Evolutionary conservation across 441 rosid genomes (phyloP), one percentile per base, ranked within the genome.

Genomic region (Macaranga tanarius): DNA sequence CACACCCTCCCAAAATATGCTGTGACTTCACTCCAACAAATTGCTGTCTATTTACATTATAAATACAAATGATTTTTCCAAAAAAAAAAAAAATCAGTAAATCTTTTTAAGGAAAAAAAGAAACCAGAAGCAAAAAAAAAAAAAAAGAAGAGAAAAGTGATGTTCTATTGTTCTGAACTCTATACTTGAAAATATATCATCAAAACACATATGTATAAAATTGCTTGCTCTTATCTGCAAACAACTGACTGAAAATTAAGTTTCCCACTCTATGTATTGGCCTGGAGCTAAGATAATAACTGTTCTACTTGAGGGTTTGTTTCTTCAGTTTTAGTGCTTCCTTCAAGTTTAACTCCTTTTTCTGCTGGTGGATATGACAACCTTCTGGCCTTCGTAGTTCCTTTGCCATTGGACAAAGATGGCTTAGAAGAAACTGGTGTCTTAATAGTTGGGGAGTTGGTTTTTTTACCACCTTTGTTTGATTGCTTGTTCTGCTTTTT

Each of bases 331-430:
- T 73, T 75, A 64, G 13, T 62, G 42, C 57, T 74, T 57, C 52
- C 73, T 67, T 70, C 81, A 77, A 16, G 80, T 10, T 31, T 56
- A 55, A 71, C 68, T 38, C 76, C 81, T 69, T 85, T 88, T 61
- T 79, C 87, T 15, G 85, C 87, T 62, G 81, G 83, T 0, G 95
- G 95, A 75, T 76, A 92, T 62, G 95, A 84, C 75, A 94, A 69
- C 78, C 97, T 88, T 73, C 95, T 77, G 8, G 88, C 82, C 71
- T 75, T 88, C 31, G 73, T 61, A 4, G 79, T 55, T 55, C 63
- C 84, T 76, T 62, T 86, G 34, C 80, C 87, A 62, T 83, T 82
- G 56, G 87, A 64, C 4, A 34, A 6, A 19, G 84, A 57, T 66
- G 81, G 74, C 77, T 85, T 87, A 13, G 76, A 74, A 47, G 89